Evolutionary conservation across 148 eudicot genomes (phyloP).

Genomic region (Spergularia marina): DNA sequence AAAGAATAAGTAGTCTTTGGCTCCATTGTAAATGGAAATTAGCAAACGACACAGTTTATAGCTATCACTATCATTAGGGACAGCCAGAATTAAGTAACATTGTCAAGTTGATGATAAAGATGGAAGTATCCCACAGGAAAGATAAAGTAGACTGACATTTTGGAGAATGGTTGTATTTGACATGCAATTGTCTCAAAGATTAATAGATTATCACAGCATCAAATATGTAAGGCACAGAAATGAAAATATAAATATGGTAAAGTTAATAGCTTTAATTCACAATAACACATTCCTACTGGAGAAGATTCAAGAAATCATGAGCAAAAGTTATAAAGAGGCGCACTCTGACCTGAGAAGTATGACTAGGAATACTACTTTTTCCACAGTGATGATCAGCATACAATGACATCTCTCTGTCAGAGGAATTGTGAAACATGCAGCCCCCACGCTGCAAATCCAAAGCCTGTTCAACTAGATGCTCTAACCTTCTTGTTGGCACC

Average conservation of each 20-base stretch:
- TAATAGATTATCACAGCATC: neutral
- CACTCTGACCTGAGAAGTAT: constrained; percentile 60
- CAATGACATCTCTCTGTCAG: constrained; percentile 60
- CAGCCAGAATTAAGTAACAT: no score
- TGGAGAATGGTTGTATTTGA: neutral
- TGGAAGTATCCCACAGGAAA: neutral
- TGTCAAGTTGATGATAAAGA: no score
- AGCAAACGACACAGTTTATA: neutral
- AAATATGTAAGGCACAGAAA: neutral
- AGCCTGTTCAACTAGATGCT: constrained; percentile 76
- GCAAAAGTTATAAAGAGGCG: constrained; percentile 1
- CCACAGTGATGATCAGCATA: constrained; percentile 82
- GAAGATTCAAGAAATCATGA: neutral
- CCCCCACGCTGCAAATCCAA: constrained; percentile 60
- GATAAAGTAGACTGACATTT: neutral
- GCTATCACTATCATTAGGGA: neutral
- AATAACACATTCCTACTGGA: neutral
- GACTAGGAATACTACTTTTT: constrained; percentile 68
- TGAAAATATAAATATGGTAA: neutral
- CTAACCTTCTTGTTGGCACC: constrained; percentile 65
- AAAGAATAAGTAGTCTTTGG: no score
- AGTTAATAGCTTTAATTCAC: neutral
- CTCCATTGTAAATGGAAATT: no score
- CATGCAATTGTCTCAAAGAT: neutral
- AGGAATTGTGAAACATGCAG: constrained; percentile 71